Evolutionary conservation across 257 asterid genomes (phyloP).

Genomic region (Mitragyna speciosa): DNA sequence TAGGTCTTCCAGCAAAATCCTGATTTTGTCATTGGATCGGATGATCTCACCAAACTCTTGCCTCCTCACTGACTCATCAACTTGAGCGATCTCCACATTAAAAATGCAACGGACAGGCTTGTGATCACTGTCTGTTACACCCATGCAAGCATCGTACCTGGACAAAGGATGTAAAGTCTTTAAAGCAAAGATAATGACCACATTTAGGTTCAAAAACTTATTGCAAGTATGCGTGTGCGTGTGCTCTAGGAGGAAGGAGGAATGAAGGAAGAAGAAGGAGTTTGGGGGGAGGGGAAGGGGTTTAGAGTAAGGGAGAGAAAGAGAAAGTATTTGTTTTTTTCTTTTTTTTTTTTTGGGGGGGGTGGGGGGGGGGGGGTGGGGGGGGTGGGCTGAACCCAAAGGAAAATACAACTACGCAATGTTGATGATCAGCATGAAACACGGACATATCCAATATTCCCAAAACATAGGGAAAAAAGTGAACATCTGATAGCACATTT

Average conservation of each 20-base stretch:
- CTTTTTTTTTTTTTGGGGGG: too few species aligned
- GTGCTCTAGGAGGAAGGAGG: too few species aligned
- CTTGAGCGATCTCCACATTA: slow-evolving; percentile 81
- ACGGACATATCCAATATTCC: too few species aligned
- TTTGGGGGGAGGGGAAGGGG: too few species aligned
- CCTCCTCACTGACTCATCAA: slow-evolving; percentile 81
- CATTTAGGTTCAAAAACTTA: not conserved
- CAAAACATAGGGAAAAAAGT: not conserved
- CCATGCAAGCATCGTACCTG: slow-evolving; percentile 99
- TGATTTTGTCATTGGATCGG: slow-evolving; percentile 66
- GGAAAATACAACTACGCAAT: not conserved
- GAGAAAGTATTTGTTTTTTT: too few species aligned
- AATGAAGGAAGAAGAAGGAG: too few species aligned
- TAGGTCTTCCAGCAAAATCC: slow-evolving; percentile 50
- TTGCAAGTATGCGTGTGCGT: not conserved
- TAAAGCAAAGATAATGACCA: not conserved
- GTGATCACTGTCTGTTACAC: slow-evolving; percentile 97
- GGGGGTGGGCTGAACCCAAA: not conserved
- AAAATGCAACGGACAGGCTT: slow-evolving; percentile 94
- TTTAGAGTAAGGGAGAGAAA: not conserved
- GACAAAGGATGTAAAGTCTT: slow-evolving; percentile 24
- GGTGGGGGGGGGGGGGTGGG: too few species aligned
- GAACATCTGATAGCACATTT: not conserved
- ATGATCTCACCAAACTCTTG: slow-evolving; percentile 90
- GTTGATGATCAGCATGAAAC: too few species aligned